Percentiles rank a stretch among this genome's conserved stretches.
Conservation (phyloP, 2,329 filamentous ascomycete species). For the Neonectria punicea region DNA sequence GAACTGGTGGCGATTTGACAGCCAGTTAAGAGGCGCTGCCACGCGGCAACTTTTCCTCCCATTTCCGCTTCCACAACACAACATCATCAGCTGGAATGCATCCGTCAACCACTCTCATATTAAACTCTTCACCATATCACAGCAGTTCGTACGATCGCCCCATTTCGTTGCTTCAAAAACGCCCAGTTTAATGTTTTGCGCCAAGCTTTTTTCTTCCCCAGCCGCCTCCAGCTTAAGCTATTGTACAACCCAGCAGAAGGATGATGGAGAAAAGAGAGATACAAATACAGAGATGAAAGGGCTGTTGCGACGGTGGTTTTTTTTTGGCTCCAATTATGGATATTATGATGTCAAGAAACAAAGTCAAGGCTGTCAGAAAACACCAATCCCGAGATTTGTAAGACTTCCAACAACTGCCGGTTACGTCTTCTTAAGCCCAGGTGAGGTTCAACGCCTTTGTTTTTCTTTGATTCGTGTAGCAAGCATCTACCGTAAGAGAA, state of each 20-base stretch:
- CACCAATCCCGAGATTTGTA: constrained; percentile 41
- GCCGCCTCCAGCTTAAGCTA: constrained; percentile 48
- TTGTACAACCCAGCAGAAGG: constrained; percentile 51
- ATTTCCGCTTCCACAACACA: background rate
- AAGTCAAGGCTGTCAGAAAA: constrained; percentile 42
- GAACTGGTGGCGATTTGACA: background rate
- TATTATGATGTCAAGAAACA: constrained; percentile 46
- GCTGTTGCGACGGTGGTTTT: constrained; percentile 30
- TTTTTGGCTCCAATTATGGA: constrained; percentile 44
- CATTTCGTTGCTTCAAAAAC: constrained; percentile 38
- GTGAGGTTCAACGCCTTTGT: constrained; percentile 40
- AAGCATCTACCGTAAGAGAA: constrained; percentile 52
- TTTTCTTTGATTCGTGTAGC: constrained; percentile 45
- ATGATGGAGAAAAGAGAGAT: constrained; percentile 46
- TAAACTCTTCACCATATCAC: constrained; percentile 13
- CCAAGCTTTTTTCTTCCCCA: constrained; percentile 47
- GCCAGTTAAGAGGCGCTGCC: background rate
- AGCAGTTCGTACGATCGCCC: constrained; percentile 17
- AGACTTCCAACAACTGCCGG: constrained; percentile 41
- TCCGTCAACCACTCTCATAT: background rate
- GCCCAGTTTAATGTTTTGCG: constrained; percentile 48
- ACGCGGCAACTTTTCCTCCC: background rate
- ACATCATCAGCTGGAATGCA: background rate
- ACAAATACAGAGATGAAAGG: constrained; percentile 50
- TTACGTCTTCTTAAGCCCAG: constrained; percentile 42